Percentiles rank a stretch among this genome's conserved stretches.
These are phyloP conservation scores for Pichia inconspicua DNA, from an alignment of 1,139 yeast species.

Conservation along the genomic window DNA sequence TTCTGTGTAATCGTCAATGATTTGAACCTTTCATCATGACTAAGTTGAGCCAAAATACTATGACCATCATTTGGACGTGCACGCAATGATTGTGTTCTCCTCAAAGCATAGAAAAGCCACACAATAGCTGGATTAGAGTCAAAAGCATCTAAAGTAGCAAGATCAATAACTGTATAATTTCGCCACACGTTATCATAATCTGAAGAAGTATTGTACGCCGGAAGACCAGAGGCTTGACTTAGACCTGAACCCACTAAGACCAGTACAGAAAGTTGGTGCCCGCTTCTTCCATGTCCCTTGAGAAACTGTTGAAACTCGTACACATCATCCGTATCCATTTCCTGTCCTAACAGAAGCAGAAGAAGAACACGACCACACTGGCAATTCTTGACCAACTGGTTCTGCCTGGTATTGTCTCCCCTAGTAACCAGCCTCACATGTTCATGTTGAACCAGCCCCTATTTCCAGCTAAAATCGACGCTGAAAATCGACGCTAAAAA, in stretches of 20 bases:
- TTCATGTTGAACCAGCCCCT: too few species aligned
- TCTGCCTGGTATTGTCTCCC: too few species aligned
- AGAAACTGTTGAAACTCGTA: not conserved
- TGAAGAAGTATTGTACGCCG: constrained; percentile 54
- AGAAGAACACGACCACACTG: too few species aligned
- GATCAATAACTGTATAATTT: constrained; percentile 68
- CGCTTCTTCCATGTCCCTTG: not conserved
- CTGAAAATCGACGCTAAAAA: too few species aligned
- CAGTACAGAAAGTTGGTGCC: constrained; percentile 39
- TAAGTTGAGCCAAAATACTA: constrained; percentile 51
- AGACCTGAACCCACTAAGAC: constrained; percentile 84
- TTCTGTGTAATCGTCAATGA: constrained; percentile 72
- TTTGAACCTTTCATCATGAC: constrained; percentile 18
- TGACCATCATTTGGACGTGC: constrained; percentile 75
- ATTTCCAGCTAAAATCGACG: too few species aligned
- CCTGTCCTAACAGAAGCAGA: not conserved
- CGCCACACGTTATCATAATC: constrained; percentile 49
- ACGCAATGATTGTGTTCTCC: constrained; percentile 55
- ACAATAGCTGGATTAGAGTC: constrained; percentile 75
- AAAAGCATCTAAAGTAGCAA: constrained; percentile 89
- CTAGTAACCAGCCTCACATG: too few species aligned
- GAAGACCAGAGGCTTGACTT: constrained; percentile 68
- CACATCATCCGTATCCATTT: not conserved
- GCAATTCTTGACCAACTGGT: too few species aligned
- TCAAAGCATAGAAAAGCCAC: constrained; percentile 78